Base-by-base conservation (phyloP, 495 filamentous ascomycete species). In the Podospora pseudocomata region DNA sequence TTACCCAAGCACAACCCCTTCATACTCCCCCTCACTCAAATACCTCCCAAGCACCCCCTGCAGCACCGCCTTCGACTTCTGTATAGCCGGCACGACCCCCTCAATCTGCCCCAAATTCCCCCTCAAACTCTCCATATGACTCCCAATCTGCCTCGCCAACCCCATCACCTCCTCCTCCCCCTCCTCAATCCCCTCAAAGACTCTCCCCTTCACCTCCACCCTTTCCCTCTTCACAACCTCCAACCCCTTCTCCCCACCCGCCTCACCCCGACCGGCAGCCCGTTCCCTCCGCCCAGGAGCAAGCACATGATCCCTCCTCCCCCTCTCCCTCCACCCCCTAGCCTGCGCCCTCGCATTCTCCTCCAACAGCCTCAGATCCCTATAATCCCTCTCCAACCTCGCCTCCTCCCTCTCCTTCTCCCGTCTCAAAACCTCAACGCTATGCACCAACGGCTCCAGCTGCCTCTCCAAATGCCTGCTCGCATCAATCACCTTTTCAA, bases 101-200 rank as follows among this genome's bases (percentile, higher is more conserved):
- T 82, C 80, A 26, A 83, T 78, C 74, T 84, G 81, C 56, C 76
- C 85, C 76, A 80, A 84, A 74, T 82, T 90, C 81, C 72, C 86
- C 76, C 76, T 86, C 88, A 84, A 89, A 82, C 72, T 84, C 70
- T 84, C 79, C 81, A 85, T 82, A 65, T 84, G 82, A 64, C 64
- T 80, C 3, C 74, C 77, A 57, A 84, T 74, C 71, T 83, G 82
- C 56, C 74, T 73, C 4, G 80, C 78, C 18, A 85, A 64, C 19
- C 67, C 74, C 1, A 75, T 30, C 34, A 83, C 64, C 16, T 81
- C 79, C 19, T 77, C 73, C 64, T 79, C 55, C 4, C 13, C 30
- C 20, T 4, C 39, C 49, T 30, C 67, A 6, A 23, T 39, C 11
- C 5, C 28, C 34, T 16, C 57, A 2, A 19, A 59, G 9, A 69